Base-by-base conservation (phyloP, 306 rosid species). In the Gastrolobium villosum region DNA sequence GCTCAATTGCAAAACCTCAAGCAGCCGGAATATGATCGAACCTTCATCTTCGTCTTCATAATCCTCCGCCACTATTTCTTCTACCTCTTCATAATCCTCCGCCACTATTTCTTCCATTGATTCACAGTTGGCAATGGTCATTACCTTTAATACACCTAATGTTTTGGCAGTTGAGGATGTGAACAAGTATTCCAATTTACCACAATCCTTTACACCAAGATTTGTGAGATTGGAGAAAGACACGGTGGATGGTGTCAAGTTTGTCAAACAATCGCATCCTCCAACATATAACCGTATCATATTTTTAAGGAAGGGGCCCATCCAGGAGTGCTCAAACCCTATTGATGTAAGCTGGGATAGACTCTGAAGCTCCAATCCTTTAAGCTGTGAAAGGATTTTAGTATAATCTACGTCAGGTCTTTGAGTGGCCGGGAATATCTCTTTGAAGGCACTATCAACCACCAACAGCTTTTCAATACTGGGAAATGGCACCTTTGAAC, bases 121-220 rank as follows among this genome's bases (percentile, higher is more conserved):
- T 20, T 20, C 26, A 20, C 26, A 20, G 26, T 20, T 20, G 26
- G 26, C 0, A 20, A 20, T 1, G 26, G 1, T 20, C 26, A 20
- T 20, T 0, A 0, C 0, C 26, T 20, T 1, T 1, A 20, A 20
- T 20, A 20, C 26, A 20, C 26, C 26, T 20, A 20, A 20, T 20
- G 26, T 20, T 20, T 20, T 20, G 26, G 26, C 26, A 0, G 26
- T 20, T 20, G 26, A n/a, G 37, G 57, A 67, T 3, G 67, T 78
- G 46, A 80, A 44, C 32, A 72, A 50, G 56, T 72, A 61, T 8
- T 20, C 5, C 55, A 79, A 13, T 36, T 28, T 56, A 41, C 20
- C 0, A 20, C 84, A 80, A 0, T 7, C 0, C 37, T 14, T 9
- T 7, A 74, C 15, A 57, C 0, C 2, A 20, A 20, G 26, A 20